Evolutionary conservation across 2,329 filamentous ascomycete genomes (phyloP).

Genomic region (Atkinsonella texensis): DNA sequence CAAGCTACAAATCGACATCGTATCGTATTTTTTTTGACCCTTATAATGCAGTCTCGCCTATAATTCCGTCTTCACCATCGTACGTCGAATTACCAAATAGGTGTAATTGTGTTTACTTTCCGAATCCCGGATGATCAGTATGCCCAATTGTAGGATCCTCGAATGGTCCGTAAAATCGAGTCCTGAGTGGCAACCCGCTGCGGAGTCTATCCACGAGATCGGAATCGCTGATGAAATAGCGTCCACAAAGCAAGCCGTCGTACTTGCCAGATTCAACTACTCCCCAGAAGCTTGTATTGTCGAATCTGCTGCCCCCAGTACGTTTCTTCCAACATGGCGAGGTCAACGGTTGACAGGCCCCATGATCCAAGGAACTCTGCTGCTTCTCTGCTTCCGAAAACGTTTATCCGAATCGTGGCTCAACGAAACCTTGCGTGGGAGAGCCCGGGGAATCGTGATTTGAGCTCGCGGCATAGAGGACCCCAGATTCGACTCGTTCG

Average conservation of each 20-base stretch:
- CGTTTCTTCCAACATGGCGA: constrained; percentile 37
- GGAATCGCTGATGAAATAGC: constrained; percentile 36
- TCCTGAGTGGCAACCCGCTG: constrained; percentile 26
- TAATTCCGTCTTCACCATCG: too few species aligned
- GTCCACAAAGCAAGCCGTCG: constrained; percentile 34
- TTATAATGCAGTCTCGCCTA: too few species aligned
- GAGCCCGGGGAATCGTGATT: constrained; percentile 28
- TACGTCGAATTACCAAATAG: too few species aligned
- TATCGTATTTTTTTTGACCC: too few species aligned
- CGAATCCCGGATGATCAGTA: constrained; percentile 20
- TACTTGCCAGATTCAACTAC: constrained; percentile 30
- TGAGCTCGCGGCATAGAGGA: constrained; percentile 35
- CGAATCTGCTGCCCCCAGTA: constrained; percentile 40
- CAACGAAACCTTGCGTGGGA: constrained; percentile 44
- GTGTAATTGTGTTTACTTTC: constrained; percentile 1
- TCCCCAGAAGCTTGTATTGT: constrained; percentile 36
- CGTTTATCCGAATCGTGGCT: constrained; percentile 43
- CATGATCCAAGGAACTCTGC: constrained; percentile 33
- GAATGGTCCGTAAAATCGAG: constrained; percentile 31
- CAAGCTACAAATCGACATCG: too few species aligned
- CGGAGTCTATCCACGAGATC: constrained; percentile 32
- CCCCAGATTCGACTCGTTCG: constrained; percentile 43
- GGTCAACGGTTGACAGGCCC: constrained; percentile 31
- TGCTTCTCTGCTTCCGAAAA: constrained; percentile 36
- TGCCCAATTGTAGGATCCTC: constrained; percentile 21